Evolutionary conservation across 495 filamentous ascomycete genomes (phyloP).

Genomic region (Podospora pseudoanserina): DNA sequence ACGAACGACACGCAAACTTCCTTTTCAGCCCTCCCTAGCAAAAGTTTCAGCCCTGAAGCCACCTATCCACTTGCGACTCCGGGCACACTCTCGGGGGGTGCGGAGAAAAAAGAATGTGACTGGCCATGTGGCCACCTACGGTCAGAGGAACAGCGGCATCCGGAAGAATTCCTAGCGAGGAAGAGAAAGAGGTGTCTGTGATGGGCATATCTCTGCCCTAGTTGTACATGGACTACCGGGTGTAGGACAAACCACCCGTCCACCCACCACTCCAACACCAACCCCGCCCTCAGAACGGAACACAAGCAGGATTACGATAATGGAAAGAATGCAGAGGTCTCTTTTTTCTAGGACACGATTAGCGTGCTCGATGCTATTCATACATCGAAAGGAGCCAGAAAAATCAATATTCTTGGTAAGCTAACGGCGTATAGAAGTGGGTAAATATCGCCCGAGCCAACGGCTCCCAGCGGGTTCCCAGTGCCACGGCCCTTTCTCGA

Average conservation of each 20-base stretch:
- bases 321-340: neutral
- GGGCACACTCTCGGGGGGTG: neutral
- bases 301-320: neutral
- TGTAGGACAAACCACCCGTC: neutral
- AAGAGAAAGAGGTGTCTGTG: neutral
- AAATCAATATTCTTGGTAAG: neutral
- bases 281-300: neutral
- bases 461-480: neutral
- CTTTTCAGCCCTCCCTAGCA: neutral
- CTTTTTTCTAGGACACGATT: neutral
- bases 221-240: neutral
- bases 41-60: neutral
- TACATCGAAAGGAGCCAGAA: neutral
- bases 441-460: neutral
- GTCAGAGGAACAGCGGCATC: neutral
- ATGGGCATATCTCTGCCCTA: neutral
- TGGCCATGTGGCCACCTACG: neutral
- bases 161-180: neutral
- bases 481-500: neutral
- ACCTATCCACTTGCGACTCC: neutral
- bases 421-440: neutral
- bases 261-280: neutral
- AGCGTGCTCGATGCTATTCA: slow-evolving; percentile 1
- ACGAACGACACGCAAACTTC: neutral
- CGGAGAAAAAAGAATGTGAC: neutral